phyloP scores from a whole-genome alignment of 2,329 filamentous ascomycete species.

The Ophiostoma montium region DNA sequence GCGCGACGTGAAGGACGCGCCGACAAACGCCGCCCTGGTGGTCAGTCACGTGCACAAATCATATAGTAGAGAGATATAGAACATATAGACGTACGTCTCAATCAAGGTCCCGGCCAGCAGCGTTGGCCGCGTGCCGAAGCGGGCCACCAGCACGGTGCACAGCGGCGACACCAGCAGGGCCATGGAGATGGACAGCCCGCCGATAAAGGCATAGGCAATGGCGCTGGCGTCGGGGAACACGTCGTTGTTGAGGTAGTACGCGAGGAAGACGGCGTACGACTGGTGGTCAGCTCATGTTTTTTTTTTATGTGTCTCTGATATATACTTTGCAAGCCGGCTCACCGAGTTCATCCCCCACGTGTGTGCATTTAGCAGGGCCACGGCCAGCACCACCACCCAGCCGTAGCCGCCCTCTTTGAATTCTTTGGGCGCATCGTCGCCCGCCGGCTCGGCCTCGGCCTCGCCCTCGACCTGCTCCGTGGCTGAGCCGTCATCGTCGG shows the following conservation, averaged over 20 bases:
- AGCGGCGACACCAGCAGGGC: slow-evolving; percentile 56
- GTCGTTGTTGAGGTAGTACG: slow-evolving; percentile 41
- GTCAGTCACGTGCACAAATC: too few species aligned
- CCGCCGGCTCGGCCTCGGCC: background rate
- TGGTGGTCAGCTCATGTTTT: slow-evolving; percentile 11
- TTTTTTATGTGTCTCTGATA: too few species aligned
- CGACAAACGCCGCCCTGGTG: slow-evolving; percentile 42
- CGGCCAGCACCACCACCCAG: slow-evolving; percentile 42
- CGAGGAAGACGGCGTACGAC: slow-evolving; percentile 44
- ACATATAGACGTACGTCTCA: slow-evolving; percentile 33
- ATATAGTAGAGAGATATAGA: background rate
- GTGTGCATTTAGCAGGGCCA: slow-evolving; percentile 49
- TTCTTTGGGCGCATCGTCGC: slow-evolving; percentile 15
- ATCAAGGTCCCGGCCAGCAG: slow-evolving; percentile 51
- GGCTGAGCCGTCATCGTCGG: background rate
- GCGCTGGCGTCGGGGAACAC: slow-evolving; percentile 48
- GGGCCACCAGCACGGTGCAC: slow-evolving; percentile 45
- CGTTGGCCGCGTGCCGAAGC: slow-evolving; percentile 48
- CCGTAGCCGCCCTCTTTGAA: slow-evolving; percentile 45
- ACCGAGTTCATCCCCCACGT: slow-evolving; percentile 64
- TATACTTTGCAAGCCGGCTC: background rate
- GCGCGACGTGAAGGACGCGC: slow-evolving; percentile 51
- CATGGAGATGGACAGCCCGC: slow-evolving; percentile 51
- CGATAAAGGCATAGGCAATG: slow-evolving; percentile 65
- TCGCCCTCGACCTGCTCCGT: slow-evolving; percentile 1